phyloP scores from a whole-genome alignment of 2,329 filamentous ascomycete genomes.

The Dactylellina parvicollis region DNA sequence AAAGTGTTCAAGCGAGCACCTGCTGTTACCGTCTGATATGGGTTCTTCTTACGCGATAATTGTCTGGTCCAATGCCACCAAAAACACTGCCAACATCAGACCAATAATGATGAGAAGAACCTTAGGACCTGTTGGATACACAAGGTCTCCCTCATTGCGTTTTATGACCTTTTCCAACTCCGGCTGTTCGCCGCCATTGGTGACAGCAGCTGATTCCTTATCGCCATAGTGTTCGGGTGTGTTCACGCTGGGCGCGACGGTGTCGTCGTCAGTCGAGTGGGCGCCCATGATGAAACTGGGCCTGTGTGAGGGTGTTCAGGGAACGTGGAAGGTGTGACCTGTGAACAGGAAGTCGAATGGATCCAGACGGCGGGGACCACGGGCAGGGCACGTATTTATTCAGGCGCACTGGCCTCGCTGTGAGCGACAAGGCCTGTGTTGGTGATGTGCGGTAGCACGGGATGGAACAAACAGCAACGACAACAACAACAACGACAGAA shows the following conservation, averaged over 20 bases:
- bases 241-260: constrained; percentile 43
- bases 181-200: constrained; percentile 3
- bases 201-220: constrained; percentile 12
- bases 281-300: constrained; percentile 26
- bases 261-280: constrained; percentile 50
- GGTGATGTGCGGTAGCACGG: neutral
- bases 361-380: neutral
- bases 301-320: neutral
- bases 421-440: too few relatives aligned
- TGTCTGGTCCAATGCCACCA: constrained; percentile 48
- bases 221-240: constrained; percentile 27
- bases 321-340: neutral
- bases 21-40: neutral
- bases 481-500: neutral
- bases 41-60: constrained; percentile 43
- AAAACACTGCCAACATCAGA: constrained; percentile 47
- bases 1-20: neutral
- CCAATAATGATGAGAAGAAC: constrained; percentile 36
- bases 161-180: constrained; percentile 35
- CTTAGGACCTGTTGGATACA: constrained; percentile 34
- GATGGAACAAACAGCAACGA: neutral
- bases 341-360: neutral
- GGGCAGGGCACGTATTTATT: too few relatives aligned
- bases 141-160: constrained; percentile 33
- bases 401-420: too few relatives aligned